Conservation (phyloP, 257 asterid genomes). For the Nicotiana knightiana region DNA sequence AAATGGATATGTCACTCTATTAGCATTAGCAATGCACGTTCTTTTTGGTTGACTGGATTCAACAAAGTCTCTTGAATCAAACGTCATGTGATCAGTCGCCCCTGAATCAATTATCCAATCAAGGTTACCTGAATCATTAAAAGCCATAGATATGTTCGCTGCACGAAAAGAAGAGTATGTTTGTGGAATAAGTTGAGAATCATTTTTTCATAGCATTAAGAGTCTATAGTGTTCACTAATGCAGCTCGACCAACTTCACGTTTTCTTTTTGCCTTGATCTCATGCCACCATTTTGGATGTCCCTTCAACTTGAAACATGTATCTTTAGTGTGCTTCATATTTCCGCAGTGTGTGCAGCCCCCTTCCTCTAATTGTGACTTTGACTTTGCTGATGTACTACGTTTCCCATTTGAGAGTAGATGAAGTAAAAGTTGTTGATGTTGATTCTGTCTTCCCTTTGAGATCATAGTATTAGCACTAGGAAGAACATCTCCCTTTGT, state of each 20-base stretch:
- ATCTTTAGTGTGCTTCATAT: background rate
- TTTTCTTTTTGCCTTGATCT: background rate
- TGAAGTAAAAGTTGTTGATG: background rate
- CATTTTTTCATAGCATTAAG: background rate
- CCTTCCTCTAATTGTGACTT: background rate
- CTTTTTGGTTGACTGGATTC: background rate
- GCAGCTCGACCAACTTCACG: background rate
- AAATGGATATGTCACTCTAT: background rate
- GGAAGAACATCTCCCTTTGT: background rate
- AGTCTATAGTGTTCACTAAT: background rate
- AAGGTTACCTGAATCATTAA: background rate
- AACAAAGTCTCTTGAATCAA: background rate
- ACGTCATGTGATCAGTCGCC: background rate
- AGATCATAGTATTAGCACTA: background rate
- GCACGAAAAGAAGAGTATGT: background rate
- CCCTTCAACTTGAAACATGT: background rate
- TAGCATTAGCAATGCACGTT: background rate
- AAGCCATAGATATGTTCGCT: background rate
- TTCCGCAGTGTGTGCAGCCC: background rate
- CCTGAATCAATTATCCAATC: background rate
- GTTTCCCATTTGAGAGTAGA: background rate
- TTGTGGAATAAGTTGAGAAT: background rate
- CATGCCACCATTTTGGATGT: conserved; percentile 10
- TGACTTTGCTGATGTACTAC: background rate
- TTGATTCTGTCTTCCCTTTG: background rate